phyloP scores from a whole-genome alignment of 2,329 filamentous ascomycete species.

The Dothidotthia symphoricarpi region DNA sequence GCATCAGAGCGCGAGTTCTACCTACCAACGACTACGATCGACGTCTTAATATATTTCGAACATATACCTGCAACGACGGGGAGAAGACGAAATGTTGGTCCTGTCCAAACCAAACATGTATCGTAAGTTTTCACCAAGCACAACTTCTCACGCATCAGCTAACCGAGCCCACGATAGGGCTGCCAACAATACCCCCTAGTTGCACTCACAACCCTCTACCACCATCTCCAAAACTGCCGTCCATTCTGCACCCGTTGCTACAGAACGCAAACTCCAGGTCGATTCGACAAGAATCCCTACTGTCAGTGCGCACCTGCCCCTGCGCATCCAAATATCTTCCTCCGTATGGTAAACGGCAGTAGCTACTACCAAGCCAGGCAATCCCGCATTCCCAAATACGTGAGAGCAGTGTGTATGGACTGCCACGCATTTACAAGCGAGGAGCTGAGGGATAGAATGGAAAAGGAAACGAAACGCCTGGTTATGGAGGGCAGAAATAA shows the following conservation, averaged over 20 bases:
- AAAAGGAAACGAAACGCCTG: slow-evolving; percentile 12
- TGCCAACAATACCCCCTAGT: slow-evolving; percentile 11
- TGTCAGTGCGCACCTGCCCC: slow-evolving; percentile 18
- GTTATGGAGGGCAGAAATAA: slow-evolving; percentile 11
- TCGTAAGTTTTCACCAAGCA: slow-evolving; percentile 3
- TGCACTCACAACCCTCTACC: slow-evolving; percentile 7
- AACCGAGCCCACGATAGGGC: not conserved
- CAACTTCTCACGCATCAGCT: not conserved
- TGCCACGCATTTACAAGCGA: slow-evolving; percentile 10
- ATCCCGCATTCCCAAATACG: not conserved
- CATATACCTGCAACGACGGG: slow-evolving; percentile 19
- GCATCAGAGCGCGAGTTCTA: slow-evolving; percentile 23
- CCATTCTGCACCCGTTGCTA: slow-evolving; percentile 29
- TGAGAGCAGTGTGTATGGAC: slow-evolving; percentile 11
- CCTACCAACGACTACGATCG: slow-evolving; percentile 17
- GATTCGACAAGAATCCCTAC: not conserved
- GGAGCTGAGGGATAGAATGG: slow-evolving; percentile 10
- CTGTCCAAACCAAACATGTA: slow-evolving; percentile 24
- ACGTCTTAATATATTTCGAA: slow-evolving; percentile 16
- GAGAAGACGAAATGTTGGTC: slow-evolving; percentile 20
- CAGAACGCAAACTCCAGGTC: slow-evolving; percentile 2
- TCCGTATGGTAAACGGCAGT: slow-evolving; percentile 1
- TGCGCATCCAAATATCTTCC: slow-evolving; percentile 2
- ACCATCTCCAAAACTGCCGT: slow-evolving; percentile 22
- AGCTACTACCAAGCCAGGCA: slow-evolving; percentile 3